Evolutionary conservation across 2,329 filamentous ascomycete species (phyloP), one percentile per base, ranked within the genome.

Genomic region (Colletotrichum tropicale): DNA sequence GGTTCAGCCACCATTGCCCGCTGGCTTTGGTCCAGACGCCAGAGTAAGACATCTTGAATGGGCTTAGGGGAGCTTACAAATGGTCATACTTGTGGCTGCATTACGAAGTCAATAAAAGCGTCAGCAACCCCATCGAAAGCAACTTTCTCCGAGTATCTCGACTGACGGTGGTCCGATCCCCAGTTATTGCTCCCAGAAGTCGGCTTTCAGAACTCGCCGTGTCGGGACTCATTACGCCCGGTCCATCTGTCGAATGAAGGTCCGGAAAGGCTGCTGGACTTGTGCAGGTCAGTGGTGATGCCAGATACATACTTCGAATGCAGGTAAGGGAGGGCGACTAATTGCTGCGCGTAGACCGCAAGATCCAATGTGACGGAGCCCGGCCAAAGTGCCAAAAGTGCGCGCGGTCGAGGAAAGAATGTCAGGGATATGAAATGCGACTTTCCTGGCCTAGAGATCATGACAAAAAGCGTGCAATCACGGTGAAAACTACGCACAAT

Each of bases 241-340:
- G 8, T 18, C 3, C n/a, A 56, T 24, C 13, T 6, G 13, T 36
- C 56, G 21, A 24, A 73, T 70, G 70, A 73, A 55, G 30, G 15
- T n/a, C n/a, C 65, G 65, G 21, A 73, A 32, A 18, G 55, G 65
- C 13, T 73, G 65, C 28, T 73, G 65, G 70, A 72, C 70, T 2
- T 72, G 70, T 5, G 36, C 70, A 62, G 64, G 70, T 72, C n/a
- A 72, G 70, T 72, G 26, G 0, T 8, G 1, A n/a, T 1, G 0
- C 1, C 13, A 16, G 3, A 3, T 8, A 0, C 43, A 21, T 18
- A 4, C 7, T 16, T 1, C 12, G 13, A 24, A n/a, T 34, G 24
- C 6, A 9, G 36, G 16, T 7, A 2, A 7, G 48, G 8, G 5
- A 30, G 3, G 26, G 0, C 21, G 26, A 0, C 65, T 69, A 18